phyloP scores from a whole-genome alignment of 1,284 basidiomycete genomes.

The Lentinula novae-zelandiae region DNA sequence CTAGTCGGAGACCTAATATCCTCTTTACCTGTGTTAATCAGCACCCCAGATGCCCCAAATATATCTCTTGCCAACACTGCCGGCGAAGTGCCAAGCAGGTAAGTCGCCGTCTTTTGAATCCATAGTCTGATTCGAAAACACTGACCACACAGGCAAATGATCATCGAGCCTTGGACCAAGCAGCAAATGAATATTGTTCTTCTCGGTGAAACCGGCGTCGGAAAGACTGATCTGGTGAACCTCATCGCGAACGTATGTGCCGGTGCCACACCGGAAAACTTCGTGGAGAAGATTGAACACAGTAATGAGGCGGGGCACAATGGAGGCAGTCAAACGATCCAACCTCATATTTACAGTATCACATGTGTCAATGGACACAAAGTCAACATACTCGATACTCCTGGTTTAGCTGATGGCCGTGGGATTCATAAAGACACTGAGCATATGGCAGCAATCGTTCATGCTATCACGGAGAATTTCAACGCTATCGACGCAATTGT shows the following conservation, averaged over 20 bases:
- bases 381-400: conserved; percentile 9
- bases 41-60: neutral
- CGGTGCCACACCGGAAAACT: conserved; percentile 1
- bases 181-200: conserved; percentile 11
- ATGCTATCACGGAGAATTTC: neutral
- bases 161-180: conserved; percentile 9
- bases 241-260: conserved; percentile 15
- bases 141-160: neutral
- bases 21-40: neutral
- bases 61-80: neutral
- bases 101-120: neutral
- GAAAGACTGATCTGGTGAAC: conserved; percentile 13
- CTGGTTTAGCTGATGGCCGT: neutral
- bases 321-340: conserved; percentile 13
- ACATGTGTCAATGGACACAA: conserved; percentile 8
- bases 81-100: neutral
- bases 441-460: conserved; percentile 1
- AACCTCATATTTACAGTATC: conserved; percentile 11
- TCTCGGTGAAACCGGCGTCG: conserved; percentile 16
- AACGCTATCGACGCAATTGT: conserved; percentile 20
- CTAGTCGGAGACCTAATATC: neutral
- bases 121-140: neutral
- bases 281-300: neutral
- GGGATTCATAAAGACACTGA: neutral
- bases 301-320: neutral